Percentiles rank a stretch among this genome's conserved stretches.
Evolutionary conservation across 768 basidiomycete species (phyloP).

Genomic region (Lactarius psammicola): DNA sequence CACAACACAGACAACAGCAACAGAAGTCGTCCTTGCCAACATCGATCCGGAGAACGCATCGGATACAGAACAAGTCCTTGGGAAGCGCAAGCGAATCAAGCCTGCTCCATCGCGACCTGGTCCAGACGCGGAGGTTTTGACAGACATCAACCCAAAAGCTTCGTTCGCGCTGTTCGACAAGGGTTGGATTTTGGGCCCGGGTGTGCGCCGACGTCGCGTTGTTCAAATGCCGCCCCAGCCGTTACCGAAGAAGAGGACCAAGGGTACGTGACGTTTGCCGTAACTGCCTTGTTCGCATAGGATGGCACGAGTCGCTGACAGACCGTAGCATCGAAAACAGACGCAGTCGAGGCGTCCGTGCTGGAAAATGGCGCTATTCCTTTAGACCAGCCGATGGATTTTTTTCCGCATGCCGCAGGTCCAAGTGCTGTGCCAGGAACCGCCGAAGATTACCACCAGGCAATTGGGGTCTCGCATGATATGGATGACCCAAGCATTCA

Average conservation of each 20-base stretch:
- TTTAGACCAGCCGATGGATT: background rate
- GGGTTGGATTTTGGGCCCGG: slow-evolving; percentile 85
- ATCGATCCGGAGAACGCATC: background rate
- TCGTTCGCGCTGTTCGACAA: slow-evolving; percentile 81
- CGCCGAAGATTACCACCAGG: slow-evolving; percentile 4
- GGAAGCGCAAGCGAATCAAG: slow-evolving; percentile 26
- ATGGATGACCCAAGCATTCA: background rate
- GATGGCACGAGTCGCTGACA: slow-evolving; percentile 18
- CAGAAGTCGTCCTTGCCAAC: background rate
- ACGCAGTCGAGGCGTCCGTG: background rate
- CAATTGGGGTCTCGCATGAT: background rate
- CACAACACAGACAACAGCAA: background rate
- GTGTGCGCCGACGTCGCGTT: slow-evolving; percentile 57
- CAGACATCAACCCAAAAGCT: slow-evolving; percentile 66
- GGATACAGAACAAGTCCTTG: slow-evolving; percentile 17
- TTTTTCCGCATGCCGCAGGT: background rate
- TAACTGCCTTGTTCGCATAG: slow-evolving; percentile 30
- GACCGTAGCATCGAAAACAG: slow-evolving; percentile 6
- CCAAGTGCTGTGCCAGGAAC: background rate
- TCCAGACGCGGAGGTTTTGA: slow-evolving; percentile 56
- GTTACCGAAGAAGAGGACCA: slow-evolving; percentile 40
- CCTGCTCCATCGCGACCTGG: slow-evolving; percentile 33
- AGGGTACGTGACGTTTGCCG: slow-evolving; percentile 51
- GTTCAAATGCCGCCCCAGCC: slow-evolving; percentile 47
- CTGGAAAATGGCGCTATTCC: background rate